phyloP scores from a whole-genome alignment of 2,329 filamentous ascomycete genomes.

The Botrytis deweyae region DNA sequence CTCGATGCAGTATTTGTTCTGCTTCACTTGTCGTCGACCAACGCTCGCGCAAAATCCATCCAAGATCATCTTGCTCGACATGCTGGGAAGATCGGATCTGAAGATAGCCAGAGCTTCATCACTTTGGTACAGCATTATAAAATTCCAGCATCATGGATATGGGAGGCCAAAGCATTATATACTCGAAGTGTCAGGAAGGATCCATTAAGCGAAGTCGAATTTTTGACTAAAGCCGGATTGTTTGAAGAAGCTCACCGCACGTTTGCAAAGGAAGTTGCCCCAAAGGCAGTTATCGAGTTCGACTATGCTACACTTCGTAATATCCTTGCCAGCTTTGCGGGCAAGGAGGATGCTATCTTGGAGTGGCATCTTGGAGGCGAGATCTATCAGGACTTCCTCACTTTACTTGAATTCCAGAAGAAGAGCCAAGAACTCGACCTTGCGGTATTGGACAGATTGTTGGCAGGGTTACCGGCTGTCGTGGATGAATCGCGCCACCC shows the following conservation, averaged over 20 bases:
- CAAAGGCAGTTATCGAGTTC: constrained; percentile 75
- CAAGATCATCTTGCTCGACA: constrained; percentile 74
- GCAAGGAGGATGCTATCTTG: constrained; percentile 58
- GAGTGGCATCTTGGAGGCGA: constrained; percentile 79
- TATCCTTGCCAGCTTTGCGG: constrained; percentile 71
- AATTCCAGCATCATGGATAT: constrained; percentile 77
- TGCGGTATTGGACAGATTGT: constrained; percentile 54
- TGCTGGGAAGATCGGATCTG: constrained; percentile 62
- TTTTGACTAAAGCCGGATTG: constrained; percentile 73
- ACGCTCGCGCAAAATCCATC: constrained; percentile 63
- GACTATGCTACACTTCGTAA: constrained; percentile 70
- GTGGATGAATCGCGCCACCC: constrained; percentile 35
- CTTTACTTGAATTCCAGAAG: constrained; percentile 48
- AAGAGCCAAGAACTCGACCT: constrained; percentile 44
- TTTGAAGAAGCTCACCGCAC: constrained; percentile 82
- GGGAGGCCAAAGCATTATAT: constrained; percentile 80
- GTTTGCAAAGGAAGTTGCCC: constrained; percentile 77
- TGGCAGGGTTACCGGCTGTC: constrained; percentile 56
- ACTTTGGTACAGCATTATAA: constrained; percentile 63
- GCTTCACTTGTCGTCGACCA: constrained; percentile 66
- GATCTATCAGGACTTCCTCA: constrained; percentile 67
- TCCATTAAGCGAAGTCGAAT: constrained; percentile 70
- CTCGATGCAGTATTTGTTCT: constrained; percentile 74
- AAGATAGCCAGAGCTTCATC: constrained; percentile 55
- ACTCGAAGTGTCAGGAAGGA: constrained; percentile 73